These are phyloP conservation scores for Prunus yedoensis DNA, from an alignment of 331 rosid genomes.

Conservation along the genomic window DNA sequence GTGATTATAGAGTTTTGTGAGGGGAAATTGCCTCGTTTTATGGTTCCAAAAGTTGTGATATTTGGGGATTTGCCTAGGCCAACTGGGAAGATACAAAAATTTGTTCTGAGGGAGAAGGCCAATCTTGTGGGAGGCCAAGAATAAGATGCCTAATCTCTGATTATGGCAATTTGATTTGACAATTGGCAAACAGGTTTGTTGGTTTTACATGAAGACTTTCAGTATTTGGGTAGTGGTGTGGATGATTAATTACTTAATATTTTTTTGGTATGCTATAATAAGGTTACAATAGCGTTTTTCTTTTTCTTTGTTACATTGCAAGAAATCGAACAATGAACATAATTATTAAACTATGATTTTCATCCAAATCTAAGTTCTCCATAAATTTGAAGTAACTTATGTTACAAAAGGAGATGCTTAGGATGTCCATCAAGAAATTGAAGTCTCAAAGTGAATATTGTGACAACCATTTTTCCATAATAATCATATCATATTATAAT, in stretches of 20 bases:
- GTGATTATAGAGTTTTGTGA: slow-evolving; percentile 63
- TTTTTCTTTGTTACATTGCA: too few relatives aligned
- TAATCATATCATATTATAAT: too few relatives aligned
- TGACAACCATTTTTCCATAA: too few relatives aligned
- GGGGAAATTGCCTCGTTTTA: slow-evolving; percentile 43
- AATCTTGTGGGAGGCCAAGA: slow-evolving; percentile 5
- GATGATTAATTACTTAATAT: not conserved
- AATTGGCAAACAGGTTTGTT: not conserved
- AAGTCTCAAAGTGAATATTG: too few relatives aligned
- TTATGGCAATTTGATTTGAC: not conserved
- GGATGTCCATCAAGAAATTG: too few relatives aligned
- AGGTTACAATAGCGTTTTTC: too few relatives aligned
- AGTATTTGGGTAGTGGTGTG: not conserved
- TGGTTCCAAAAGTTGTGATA: slow-evolving; percentile 63
- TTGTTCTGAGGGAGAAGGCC: slow-evolving; percentile 52
- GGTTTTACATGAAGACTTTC: not conserved
- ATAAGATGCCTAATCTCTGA: slow-evolving; percentile 4
- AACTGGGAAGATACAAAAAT: slow-evolving; percentile 82
- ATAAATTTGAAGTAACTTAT: too few relatives aligned
- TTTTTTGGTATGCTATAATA: not conserved
- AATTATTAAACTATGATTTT: too few relatives aligned
- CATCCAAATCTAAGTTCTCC: too few relatives aligned
- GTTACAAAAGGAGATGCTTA: too few relatives aligned
- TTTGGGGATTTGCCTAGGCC: slow-evolving; percentile 85
- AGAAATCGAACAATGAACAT: too few relatives aligned